Percentiles rank a stretch among this genome's conserved stretches.
These are phyloP conservation scores for Exobasidium rhododendri DNA, from an alignment of 1,284 basidiomycete species.

Conservation along the genomic window DNA sequence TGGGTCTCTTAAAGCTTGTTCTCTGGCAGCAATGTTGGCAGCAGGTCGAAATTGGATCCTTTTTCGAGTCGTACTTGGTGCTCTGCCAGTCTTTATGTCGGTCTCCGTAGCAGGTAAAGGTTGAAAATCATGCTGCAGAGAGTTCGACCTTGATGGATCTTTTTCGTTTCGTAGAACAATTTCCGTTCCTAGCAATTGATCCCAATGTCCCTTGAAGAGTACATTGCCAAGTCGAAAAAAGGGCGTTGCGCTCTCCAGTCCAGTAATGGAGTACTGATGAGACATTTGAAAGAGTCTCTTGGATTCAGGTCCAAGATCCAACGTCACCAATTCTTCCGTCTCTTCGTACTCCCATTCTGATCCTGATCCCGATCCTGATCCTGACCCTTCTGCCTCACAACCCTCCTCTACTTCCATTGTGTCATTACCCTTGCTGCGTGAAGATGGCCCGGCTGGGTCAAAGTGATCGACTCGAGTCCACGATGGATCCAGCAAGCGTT, in stretches of 20 bases:
- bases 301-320: slow-evolving; percentile 10
- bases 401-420: background rate
- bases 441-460: background rate
- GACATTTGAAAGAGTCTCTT: slow-evolving; percentile 5
- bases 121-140: background rate
- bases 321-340: slow-evolving; percentile 3
- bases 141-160: background rate
- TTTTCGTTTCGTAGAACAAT: slow-evolving; percentile 1
- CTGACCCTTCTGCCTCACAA: background rate
- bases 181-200: slow-evolving; percentile 12
- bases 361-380: too few species aligned
- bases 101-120: slow-evolving; percentile 7
- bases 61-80: background rate
- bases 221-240: slow-evolving; percentile 5
- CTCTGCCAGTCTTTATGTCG: background rate
- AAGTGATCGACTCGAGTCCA: background rate
- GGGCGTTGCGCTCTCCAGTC: slow-evolving; percentile 1
- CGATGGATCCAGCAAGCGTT: background rate
- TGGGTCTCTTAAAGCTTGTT: background rate
- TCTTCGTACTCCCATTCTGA: slow-evolving; percentile 11
- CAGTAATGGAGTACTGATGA: slow-evolving; percentile 7
- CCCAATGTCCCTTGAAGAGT: slow-evolving; percentile 12
- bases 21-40: slow-evolving; percentile 2
- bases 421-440: background rate
- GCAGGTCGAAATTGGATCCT: slow-evolving; percentile 1